Evolutionary conservation across 768 basidiomycete species (phyloP), one percentile per base, ranked within the genome.

Genomic region (Termitomyces sp.): DNA sequence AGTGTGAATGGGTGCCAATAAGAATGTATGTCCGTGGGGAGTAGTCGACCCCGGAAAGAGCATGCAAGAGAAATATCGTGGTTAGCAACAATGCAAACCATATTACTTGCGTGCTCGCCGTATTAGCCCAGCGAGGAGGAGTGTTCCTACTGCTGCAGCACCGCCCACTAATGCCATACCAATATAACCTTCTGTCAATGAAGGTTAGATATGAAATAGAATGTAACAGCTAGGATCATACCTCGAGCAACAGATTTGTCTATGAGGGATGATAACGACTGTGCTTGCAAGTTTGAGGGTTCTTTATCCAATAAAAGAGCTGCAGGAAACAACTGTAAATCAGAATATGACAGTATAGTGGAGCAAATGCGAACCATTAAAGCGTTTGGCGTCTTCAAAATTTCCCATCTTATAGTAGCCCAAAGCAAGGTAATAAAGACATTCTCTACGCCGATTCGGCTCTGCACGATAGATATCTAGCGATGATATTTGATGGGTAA

Each of bases 331-430:
- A 9, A 54, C 51, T 41, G 15, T 2, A 13, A 50, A 33, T 54
- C 3, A 18, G 22, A 29, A 29, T 29, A 42, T 33, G 54, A 42
- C 51, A 24, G 20, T 12, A 34, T 45, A 54, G 13, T 29, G n/a
- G 51, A 26, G 34, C 24, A n/a, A 20, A 31, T n/a, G 69, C 89
- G 59, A 50, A 97, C 96, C 86, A 70, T 98, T 98, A 72, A 97
- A 99, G 60, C 82, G 87, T 72, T 82, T 88, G 2, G 95, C 93
- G 66, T 98, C 92, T 20, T 90, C 89, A 69, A 88, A 98, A 69
- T 98, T 94, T 12, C 87, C 86, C 83, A 98, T 88, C 79, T 98
- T 98, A 74, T 93, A 98, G 72, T 98, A 87, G 0, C 97, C 97
- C 15, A 98, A 78, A 3, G 94, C 93, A 26, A 99, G 85, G 75